Percentiles rank a stretch among this genome's conserved stretches.
Conservation (phyloP, 768 basidiomycete species). For the Hydnum rufescens region DNA sequence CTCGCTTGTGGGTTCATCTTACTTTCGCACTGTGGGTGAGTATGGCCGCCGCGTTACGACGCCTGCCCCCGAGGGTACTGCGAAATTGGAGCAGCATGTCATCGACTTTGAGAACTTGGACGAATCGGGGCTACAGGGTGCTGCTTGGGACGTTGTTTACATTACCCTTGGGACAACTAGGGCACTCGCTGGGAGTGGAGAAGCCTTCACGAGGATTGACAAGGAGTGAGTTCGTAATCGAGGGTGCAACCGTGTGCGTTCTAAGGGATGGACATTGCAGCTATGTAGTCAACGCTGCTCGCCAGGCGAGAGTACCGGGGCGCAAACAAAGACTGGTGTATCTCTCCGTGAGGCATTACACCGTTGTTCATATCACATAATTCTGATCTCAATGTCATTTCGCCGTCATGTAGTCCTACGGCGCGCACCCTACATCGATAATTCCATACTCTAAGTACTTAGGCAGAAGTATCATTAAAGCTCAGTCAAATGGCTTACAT, state of each 20-base stretch:
- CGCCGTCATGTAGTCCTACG: conserved; percentile 11
- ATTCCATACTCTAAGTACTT: conserved; percentile 34
- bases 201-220: conserved; percentile 58
- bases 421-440: conserved; percentile 29
- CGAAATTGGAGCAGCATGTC: conserved; percentile 46
- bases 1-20: conserved; percentile 35
- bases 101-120: conserved; percentile 51
- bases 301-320: conserved; percentile 32
- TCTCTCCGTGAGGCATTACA: conserved; percentile 22
- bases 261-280: not conserved
- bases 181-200: conserved; percentile 38
- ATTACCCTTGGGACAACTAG: conserved; percentile 52
- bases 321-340: conserved; percentile 46
- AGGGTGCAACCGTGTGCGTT: not conserved
- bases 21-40: conserved; percentile 42
- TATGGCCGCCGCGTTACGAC: conserved; percentile 46
- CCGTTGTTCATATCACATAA: conserved; percentile 11
- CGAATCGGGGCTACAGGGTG: conserved; percentile 29
- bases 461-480: no score
- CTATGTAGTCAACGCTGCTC: conserved; percentile 56
- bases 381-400: no score
- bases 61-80: conserved; percentile 15
- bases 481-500: no score
- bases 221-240: conserved; percentile 19
- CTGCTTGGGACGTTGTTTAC: conserved; percentile 56